These are phyloP conservation scores for Paraglomus occultum DNA, from an alignment of 192 early-diverging fungal species.

Conservation along the genomic window DNA sequence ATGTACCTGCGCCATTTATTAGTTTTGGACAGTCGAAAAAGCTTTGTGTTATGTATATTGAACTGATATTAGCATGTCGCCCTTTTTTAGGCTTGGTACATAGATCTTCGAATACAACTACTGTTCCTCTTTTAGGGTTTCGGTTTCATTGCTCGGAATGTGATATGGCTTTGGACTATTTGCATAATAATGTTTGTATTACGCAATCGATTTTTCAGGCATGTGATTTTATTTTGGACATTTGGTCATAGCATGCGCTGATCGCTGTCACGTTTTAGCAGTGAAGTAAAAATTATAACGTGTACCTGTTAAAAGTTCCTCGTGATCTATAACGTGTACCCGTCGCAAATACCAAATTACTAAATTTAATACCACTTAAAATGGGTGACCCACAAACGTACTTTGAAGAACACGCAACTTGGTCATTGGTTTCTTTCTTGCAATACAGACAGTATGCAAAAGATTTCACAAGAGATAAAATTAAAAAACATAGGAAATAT, in stretches of 20 bases:
- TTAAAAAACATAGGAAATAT: conserved; percentile 17
- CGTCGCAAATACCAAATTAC: no score
- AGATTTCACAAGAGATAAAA: conserved; percentile 20
- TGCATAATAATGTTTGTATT: no score
- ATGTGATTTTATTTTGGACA: no score
- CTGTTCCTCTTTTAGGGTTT: conserved; percentile 21
- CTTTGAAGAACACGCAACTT: background rate
- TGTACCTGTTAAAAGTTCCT: no score
- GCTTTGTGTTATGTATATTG: conserved; percentile 10
- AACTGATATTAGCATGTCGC: conserved; percentile 7
- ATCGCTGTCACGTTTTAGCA: no score
- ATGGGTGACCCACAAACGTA: conserved; percentile 6
- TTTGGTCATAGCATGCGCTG: no score
- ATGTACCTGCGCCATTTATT: conserved; percentile 7
- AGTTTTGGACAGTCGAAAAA: conserved; percentile 15
- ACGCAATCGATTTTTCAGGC: no score
- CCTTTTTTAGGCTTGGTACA: conserved; percentile 24
- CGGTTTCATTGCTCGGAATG: conserved; percentile 16
- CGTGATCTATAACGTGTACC: no score
- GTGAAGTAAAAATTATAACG: no score
- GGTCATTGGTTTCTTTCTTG: conserved; percentile 17
- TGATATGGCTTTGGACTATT: conserved; percentile 21
- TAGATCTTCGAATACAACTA: conserved; percentile 23
- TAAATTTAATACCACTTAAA: background rate
- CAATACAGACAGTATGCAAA: conserved; percentile 12